Evolutionary conservation across 2,329 filamentous ascomycete species (phyloP), one percentile per base, ranked within the genome.

Genomic region (Fusarium sacchari): DNA sequence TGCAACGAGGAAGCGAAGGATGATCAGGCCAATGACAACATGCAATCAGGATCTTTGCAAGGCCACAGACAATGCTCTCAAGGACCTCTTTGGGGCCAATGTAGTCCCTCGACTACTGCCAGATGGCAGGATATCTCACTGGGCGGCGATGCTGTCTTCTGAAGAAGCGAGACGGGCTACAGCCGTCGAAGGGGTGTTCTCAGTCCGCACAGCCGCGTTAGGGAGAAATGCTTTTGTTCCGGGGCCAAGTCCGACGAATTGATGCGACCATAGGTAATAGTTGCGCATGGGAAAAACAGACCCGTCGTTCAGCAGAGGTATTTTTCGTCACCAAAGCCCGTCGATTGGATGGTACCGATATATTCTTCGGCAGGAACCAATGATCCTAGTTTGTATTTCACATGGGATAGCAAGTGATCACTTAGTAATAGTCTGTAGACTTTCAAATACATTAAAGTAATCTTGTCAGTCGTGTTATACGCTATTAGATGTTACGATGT

Each of bases 191-290:
- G 50, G 50, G 11, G 34, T 53, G 7, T 26, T 13, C 39, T 53
- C 34, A 37, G 50, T 53, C 2, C 10, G 24, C 15, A n/a, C 32
- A 26, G 46, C 22, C 18, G 4, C 14, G 5, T 7, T 4, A 22
- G 18, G 13, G 32, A 15, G n/a, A 18, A 26, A 14, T 15, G 15
- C 10, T 13, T 1, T 14, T 7, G 10, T 3, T 9, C 20, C 20
- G 17, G 20, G 3, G 44, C 11, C 20, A 17, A 0, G 4, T n/a
- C 10, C 7, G 28, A 0, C 1, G 11, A n/a, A 9, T 13, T 15
- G 17, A n/a, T 28, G 20, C 9, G 6, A n/a, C 20, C 20, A n/a
- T 7, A 17, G 3, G 14, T 47, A 6, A 30, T 30, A 2, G 4
- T 32, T 2, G 14, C 30, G 1, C 30, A 18, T 24, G 40, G 39